Evolutionary conservation across 441 rosid genomes (phyloP), one percentile per base, ranked within the genome.

Genomic region (Adansonia rubrostipa): DNA sequence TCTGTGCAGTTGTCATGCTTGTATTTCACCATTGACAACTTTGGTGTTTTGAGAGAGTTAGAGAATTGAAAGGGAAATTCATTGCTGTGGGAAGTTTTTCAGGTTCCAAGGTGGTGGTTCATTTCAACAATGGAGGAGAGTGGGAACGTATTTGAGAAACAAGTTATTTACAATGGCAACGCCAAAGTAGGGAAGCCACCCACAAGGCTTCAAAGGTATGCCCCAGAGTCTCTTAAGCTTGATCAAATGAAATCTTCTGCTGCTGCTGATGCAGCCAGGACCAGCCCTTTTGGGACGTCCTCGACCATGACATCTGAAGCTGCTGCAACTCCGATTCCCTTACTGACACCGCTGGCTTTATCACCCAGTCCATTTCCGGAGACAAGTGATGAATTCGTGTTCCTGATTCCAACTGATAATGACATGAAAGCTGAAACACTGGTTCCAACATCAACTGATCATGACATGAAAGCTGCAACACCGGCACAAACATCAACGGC

Each of bases 321-420:
- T 22, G 63, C 77, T 84, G 84, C 92, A 19, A 92, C 88, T 66
- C 97, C 97, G 9, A 92, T 93, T 69, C 97, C 96, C 0, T 73
- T 92, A 65, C 86, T 88, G 11, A 88, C 96, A 8, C 95, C 96
- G 24, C 88, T 90, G 45, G 57, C 78, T 66, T 22, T 76, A 15
- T 80, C 87, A 7, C 90, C 92, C 1, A 63, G 67, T 9, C 63
- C 80, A 3, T 51, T 77, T 3, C 44, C 72, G 0, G 78, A 79
- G 64, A 72, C 20, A 1, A 28, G 33, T 28, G 83, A 79, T 1
- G 84, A 78, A 22, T 78, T 77, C 58, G 64, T 13, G 67, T 80
- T 85, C 14, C 83, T 77, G 0, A 62, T 7, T 15, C 85, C 79
- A 0, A 65, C 13, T 64, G 74, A 66, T 0, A 28, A 28, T 28